Conservation (phyloP, 305 asterid genomes). For the Fraxinus baroniana region DNA sequence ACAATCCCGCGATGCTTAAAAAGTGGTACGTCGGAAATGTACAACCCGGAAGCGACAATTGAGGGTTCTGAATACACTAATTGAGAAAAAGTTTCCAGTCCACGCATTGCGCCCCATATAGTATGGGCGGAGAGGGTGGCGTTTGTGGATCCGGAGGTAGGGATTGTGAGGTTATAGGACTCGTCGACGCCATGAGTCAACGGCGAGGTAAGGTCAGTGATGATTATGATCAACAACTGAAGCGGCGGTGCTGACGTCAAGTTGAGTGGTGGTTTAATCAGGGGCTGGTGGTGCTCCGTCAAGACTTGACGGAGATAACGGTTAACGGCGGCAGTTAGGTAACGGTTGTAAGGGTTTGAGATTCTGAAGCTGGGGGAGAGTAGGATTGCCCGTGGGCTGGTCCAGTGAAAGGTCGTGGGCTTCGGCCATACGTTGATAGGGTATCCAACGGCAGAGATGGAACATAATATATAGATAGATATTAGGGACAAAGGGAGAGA, state of each 20-base stretch:
- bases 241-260: conserved; percentile 48
- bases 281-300: conserved; percentile 51
- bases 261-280: conserved; percentile 47
- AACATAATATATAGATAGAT: neutral
- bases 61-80: conserved; percentile 49
- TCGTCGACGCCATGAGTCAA: conserved; percentile 68
- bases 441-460: conserved; percentile 46
- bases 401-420: conserved; percentile 70
- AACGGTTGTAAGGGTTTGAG: conserved; percentile 44
- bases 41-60: conserved; percentile 49
- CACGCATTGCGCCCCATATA: conserved; percentile 79
- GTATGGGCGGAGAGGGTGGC: conserved; percentile 48
- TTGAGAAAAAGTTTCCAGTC: conserved; percentile 77
- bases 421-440: conserved; percentile 87
- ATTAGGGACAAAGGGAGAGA: conserved; percentile 11
- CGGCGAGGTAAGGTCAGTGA: conserved; percentile 43
- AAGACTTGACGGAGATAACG: conserved; percentile 52
- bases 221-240: conserved; percentile 31
- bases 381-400: conserved; percentile 44
- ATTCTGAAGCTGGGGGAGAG: conserved; percentile 61
- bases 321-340: conserved; percentile 51
- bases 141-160: conserved; percentile 21
- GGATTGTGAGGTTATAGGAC: conserved; percentile 56
- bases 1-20: conserved; percentile 64
- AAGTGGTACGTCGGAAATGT: conserved; percentile 60